phyloP scores from a whole-genome alignment of 805 yeast species.

The Kluyveromyces siamensis region DNA sequence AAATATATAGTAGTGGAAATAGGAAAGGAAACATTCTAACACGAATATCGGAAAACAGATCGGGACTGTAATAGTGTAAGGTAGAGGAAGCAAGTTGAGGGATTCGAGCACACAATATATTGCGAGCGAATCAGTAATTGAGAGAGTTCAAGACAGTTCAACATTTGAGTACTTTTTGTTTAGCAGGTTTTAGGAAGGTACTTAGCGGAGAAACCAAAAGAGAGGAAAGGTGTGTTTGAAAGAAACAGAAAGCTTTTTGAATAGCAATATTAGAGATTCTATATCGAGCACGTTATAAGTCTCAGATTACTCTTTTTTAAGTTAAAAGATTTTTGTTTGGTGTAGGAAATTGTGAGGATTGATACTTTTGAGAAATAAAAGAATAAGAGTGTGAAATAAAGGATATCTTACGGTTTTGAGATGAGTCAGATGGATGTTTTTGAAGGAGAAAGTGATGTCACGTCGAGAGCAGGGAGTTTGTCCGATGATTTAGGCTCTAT shows the following conservation, averaged over 20 bases:
- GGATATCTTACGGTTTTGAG: background rate
- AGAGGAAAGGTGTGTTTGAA: background rate
- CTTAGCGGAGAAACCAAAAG: background rate
- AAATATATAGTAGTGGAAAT: background rate
- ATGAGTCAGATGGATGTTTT: background rate
- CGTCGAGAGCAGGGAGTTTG: background rate
- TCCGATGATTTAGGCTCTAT: slow-evolving; percentile 5
- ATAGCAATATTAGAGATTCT: background rate
- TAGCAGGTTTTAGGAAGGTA: background rate
- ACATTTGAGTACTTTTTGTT: background rate
- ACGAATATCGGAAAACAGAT: no score
- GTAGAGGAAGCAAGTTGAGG: no score
- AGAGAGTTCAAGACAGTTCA: background rate
- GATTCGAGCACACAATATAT: no score
- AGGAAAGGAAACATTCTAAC: background rate
- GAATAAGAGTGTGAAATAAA: background rate
- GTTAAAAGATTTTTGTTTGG: background rate
- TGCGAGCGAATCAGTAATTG: background rate
- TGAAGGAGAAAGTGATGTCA: background rate
- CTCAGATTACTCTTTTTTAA: no score
- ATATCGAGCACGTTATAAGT: no score
- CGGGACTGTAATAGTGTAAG: no score
- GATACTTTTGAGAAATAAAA: background rate
- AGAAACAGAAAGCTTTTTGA: background rate
- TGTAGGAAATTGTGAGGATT: background rate